phyloP scores from a whole-genome alignment of 441 rosid genomes.

The Omphalea diandra region DNA sequence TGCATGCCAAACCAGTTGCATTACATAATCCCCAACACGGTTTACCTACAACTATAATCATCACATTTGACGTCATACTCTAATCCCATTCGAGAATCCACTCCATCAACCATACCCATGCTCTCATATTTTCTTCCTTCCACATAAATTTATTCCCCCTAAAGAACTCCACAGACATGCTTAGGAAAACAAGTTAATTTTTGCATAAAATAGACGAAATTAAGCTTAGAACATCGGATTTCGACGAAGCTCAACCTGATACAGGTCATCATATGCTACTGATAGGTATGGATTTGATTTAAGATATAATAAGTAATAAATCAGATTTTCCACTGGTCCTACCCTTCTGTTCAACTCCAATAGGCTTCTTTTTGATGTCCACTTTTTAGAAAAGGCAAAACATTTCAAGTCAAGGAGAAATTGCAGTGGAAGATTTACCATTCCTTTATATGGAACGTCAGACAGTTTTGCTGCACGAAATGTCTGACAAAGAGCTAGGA shows the following conservation, averaged over 20 bases:
- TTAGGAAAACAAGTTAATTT: background rate
- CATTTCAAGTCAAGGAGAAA: slow-evolving; percentile 1
- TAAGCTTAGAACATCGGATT: no score
- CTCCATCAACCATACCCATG: no score
- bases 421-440: background rate
- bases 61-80: background rate
- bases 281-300: background rate
- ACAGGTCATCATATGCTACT: background rate
- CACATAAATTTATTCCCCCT: no score
- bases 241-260: no score
- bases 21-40: background rate
- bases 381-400: background rate
- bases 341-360: background rate
- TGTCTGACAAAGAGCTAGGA: background rate
- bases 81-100: no score
- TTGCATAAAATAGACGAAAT: no score
- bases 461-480: background rate
- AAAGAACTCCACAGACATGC: background rate
- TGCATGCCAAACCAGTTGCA: background rate
- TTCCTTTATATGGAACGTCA: background rate
- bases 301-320: background rate
- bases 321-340: background rate
- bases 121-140: no score
- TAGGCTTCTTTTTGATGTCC: background rate
- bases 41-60: background rate